Conservation (phyloP, 2,329 filamentous ascomycete genomes). For the Grosmannia serpens region DNA sequence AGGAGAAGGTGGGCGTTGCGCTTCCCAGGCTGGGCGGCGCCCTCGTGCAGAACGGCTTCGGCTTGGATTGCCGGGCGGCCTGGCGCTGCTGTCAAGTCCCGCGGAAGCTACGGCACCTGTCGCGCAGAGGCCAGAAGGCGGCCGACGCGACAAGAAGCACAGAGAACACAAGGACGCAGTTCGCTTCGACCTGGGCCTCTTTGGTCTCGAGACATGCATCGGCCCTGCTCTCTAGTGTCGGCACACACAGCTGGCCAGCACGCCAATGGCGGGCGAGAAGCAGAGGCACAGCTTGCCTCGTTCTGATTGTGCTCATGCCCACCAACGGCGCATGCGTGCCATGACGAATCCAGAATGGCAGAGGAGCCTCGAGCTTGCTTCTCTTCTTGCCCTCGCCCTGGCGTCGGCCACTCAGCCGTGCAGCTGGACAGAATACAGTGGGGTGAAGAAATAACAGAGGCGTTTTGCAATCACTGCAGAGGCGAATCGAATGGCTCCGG, state of each 20-base stretch:
- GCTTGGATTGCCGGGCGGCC: background rate
- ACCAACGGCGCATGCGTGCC: background rate
- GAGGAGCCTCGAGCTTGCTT: background rate
- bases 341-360: background rate
- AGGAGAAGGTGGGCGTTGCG: background rate
- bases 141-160: background rate
- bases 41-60: background rate
- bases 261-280: too few species aligned
- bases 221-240: background rate
- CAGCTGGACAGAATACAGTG: background rate
- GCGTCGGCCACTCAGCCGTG: background rate
- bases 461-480: background rate
- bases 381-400: background rate
- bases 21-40: background rate
- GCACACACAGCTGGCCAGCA: background rate
- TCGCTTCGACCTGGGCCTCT: too few species aligned
- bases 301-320: background rate
- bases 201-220: background rate
- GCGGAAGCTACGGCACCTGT: background rate
- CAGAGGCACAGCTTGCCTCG: background rate
- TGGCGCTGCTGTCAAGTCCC: too few species aligned
- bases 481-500: background rate
- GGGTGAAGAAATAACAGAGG: background rate
- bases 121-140: background rate
- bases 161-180: too few species aligned